These are phyloP conservation scores for Sergeia podlipaevii DNA, from an alignment of 208 protist species.

Conservation along the genomic window DNA sequence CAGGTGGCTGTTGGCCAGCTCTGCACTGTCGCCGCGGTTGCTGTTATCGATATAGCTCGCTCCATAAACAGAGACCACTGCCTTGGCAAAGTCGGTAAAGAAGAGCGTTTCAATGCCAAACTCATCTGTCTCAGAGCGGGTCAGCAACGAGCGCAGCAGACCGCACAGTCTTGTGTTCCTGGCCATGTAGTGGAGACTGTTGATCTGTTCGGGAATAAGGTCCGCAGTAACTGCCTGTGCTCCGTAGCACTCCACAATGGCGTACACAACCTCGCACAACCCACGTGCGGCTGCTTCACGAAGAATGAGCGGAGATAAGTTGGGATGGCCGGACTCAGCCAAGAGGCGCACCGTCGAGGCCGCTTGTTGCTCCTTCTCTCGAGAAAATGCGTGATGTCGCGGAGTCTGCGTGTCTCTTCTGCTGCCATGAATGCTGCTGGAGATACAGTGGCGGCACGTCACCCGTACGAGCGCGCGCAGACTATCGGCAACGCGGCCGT, in stretches of 20 bases:
- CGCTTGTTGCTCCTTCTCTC: neutral
- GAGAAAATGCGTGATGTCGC: neutral
- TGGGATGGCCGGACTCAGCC: constrained; percentile 51
- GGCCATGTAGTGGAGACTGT: constrained; percentile 51
- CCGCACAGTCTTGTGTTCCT: constrained; percentile 18
- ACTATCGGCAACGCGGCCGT: constrained; percentile 29
- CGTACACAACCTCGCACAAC: constrained; percentile 27
- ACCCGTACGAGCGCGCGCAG: constrained; percentile 43
- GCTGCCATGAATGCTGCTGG: no score
- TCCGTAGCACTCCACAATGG: constrained; percentile 65
- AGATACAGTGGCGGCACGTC: constrained; percentile 8
- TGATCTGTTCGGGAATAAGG: constrained; percentile 28
- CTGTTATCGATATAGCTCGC: no score
- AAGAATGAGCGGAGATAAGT: constrained; percentile 35
- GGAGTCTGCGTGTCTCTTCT: no score
- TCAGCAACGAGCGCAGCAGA: constrained; percentile 48
- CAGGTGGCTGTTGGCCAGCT: constrained; percentile 12
- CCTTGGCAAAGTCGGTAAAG: constrained; percentile 14
- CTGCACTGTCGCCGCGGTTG: constrained; percentile 3
- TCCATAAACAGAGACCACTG: no score
- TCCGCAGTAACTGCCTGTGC: constrained; percentile 36
- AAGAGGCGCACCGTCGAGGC: constrained; percentile 30
- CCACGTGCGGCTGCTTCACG: constrained; percentile 37
- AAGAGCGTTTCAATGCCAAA: constrained; percentile 19
- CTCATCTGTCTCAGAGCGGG: constrained; percentile 18